Evolutionary conservation across 805 yeast genomes (phyloP).

Genomic region (Saccharomycopsis babjevae): DNA sequence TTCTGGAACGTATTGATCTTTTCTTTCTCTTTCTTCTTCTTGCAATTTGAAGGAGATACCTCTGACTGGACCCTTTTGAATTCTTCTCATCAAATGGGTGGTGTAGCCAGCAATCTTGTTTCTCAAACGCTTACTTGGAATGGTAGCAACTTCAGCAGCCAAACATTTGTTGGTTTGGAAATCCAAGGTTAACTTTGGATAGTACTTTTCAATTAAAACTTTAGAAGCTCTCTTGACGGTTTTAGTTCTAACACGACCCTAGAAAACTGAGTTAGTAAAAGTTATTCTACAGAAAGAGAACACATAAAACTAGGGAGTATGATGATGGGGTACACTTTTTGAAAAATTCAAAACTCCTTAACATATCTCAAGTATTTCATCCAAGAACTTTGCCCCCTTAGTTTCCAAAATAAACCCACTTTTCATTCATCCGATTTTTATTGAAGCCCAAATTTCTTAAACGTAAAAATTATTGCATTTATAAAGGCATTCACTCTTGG

Average conservation of each 20-base stretch:
- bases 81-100: slow-evolving; percentile 99
- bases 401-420: too few relatives aligned
- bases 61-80: slow-evolving; percentile 99
- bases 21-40: slow-evolving; percentile 99
- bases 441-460: too few relatives aligned
- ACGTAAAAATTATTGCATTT: too few relatives aligned
- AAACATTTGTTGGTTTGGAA: slow-evolving; percentile 99
- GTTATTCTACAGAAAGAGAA: not conserved
- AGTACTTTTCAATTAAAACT: slow-evolving; percentile 98
- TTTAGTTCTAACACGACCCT: slow-evolving; percentile 99
- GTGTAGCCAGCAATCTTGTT: slow-evolving; percentile 99
- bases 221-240: slow-evolving; percentile 99
- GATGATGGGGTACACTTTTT: too few relatives aligned
- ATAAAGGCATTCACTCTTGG: too few relatives aligned
- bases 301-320: too few relatives aligned
- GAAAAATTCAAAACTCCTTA: too few relatives aligned
- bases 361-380: too few relatives aligned
- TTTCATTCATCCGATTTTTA: too few relatives aligned
- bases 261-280: slow-evolving; percentile 18
- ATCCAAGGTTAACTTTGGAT: slow-evolving; percentile 99
- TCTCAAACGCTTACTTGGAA: slow-evolving; percentile 99
- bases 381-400: too few relatives aligned
- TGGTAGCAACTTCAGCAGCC: slow-evolving; percentile 95
- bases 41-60: slow-evolving; percentile 99
- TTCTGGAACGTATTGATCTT: slow-evolving; percentile 99